These are phyloP conservation scores for Heritiera littoralis DNA, from an alignment of 345 rosid species.

Conservation along the genomic window DNA sequence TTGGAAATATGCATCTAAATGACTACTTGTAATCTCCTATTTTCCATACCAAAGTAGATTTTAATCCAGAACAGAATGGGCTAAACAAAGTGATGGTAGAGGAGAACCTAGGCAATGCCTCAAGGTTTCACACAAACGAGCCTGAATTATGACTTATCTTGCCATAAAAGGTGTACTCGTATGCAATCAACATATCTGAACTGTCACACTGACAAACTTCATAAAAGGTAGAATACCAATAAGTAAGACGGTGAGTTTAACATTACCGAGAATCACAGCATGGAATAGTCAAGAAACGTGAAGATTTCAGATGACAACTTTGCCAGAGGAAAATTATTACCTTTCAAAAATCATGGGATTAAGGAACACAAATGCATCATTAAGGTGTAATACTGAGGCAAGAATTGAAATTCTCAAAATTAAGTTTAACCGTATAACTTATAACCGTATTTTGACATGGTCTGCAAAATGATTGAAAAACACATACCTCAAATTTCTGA, in stretches of 20 bases:
- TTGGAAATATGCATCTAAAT: neutral
- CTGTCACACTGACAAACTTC: neutral
- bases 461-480: neutral
- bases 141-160: constrained; percentile 3
- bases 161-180: neutral
- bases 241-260: neutral
- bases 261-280: neutral
- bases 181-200: neutral
- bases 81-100: neutral
- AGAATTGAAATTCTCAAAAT: neutral
- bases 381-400: neutral
- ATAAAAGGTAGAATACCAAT: neutral
- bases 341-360: neutral
- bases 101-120: neutral
- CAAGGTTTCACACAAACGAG: neutral
- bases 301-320: neutral
- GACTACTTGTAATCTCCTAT: neutral
- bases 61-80: neutral
- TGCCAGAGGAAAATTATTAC: neutral
- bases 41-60: neutral
- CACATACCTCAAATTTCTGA: constrained; percentile 66
- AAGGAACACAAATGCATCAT: neutral
- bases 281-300: neutral
- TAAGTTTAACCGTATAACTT: neutral
- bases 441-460: neutral